Evolutionary conservation across 73 alveolate species (phyloP), one percentile per base, ranked within the genome.

Genomic region (Symbiodinium pilosum): DNA sequence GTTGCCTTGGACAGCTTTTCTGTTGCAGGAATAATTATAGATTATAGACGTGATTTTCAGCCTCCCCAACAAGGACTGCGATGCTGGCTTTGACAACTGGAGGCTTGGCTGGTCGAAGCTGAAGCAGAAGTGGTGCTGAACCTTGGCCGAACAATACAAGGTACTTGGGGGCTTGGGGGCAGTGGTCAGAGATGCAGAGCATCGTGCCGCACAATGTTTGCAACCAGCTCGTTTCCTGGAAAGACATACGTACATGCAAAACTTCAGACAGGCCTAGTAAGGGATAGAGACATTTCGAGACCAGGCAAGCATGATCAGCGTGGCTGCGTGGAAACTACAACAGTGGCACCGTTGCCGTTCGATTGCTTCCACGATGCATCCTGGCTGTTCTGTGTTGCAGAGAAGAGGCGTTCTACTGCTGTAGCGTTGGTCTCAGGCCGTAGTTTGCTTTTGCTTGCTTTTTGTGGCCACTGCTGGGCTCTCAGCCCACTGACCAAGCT

Each of bases 51-150:
- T n/a, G n/a, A n/a, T n/a, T n/a, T n/a, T n/a, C n/a, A n/a, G n/a
- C n/a, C n/a, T n/a, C n/a, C n/a, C n/a, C n/a, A n/a, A n/a, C 51
- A 11, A 91, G 96, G 96, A 91, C 69, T 91, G 96, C 88, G 51
- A 26, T 41, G 88, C 77, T 2, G 96, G 96, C 87, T 91, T 42
- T 52, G 88, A 69, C 73, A 91, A 91, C 88, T 91, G 96, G 96
- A 85, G 75, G 54, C 52, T 42, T 1, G 96, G 87, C 47, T 91
- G 96, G 96, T 91, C 96, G 41, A 30, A 64, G 83, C 20, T 69
- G 88, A 91, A 91, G 77, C 96, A 91, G 54, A 40, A 68, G 54
- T 91, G 96, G 96, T 91, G 96, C 88, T 91, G 96, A 56, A 26
- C 87, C 96, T 91, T n/a, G 96, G 47, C 93, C 2, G 51, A n/a